These are phyloP conservation scores for Lagerstroemia speciosa DNA, from an alignment of 345 rosid species.

Conservation along the genomic window DNA sequence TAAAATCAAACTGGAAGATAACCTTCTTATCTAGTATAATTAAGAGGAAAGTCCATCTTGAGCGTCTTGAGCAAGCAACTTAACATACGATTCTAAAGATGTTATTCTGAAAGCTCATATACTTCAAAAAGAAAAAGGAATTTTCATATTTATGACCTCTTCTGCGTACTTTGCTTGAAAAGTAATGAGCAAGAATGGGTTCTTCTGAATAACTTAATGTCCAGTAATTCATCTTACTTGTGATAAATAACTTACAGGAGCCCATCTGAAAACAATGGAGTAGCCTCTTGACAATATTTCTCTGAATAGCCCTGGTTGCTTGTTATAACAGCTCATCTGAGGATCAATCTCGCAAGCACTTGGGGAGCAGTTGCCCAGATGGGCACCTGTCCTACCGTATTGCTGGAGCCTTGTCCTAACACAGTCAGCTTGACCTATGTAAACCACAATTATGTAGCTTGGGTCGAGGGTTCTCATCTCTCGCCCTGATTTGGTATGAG, in stretches of 20 bases:
- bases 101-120: background rate
- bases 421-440: constrained; percentile 83
- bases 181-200: background rate
- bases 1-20: too few relatives aligned
- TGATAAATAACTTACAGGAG: constrained; percentile 35
- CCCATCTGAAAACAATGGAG: constrained; percentile 65
- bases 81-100: too few relatives aligned
- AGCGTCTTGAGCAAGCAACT: too few relatives aligned
- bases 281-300: constrained; percentile 42
- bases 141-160: background rate
- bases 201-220: background rate
- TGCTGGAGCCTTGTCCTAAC: constrained; percentile 70
- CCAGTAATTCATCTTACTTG: background rate
- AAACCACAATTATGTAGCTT: constrained; percentile 37
- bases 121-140: background rate
- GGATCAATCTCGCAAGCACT: constrained; percentile 9
- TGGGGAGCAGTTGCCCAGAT: constrained; percentile 33
- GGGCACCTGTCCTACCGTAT: constrained; percentile 80
- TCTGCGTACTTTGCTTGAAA: background rate
- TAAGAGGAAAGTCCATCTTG: too few relatives aligned
- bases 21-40: too few relatives aligned
- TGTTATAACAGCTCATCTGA: constrained; percentile 11
- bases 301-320: constrained; percentile 34
- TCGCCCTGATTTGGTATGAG: constrained; percentile 20
- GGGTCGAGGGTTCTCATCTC: constrained; percentile 31